Evolutionary conservation across 305 asterid genomes (phyloP), one percentile per base, ranked within the genome.

Genomic region (Solanum aculeatissimum): DNA sequence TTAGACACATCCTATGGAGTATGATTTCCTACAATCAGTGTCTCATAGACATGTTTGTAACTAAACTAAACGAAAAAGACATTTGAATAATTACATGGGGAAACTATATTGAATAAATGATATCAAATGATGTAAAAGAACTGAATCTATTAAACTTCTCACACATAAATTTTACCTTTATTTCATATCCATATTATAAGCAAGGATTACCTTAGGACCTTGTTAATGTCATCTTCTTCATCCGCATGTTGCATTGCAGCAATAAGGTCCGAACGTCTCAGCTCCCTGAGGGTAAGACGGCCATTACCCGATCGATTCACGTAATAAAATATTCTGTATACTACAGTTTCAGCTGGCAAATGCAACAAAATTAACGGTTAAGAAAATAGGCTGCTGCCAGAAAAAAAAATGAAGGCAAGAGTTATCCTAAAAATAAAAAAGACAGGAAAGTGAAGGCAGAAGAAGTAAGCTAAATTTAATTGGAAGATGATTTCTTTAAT

Each of bases 181-280:
- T 13, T 72, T 23, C 58, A 7, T 13, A 57, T 7, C 57, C 80
- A 72, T 53, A 29, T 53, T 18, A 77, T 29, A 38, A 84, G 55
- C 42, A 27, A 23, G 83, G 58, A 65, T 72, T 91, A 95, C 99
- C 99, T 91, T 92, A 96, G 90, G 80, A 96, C 98, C 93, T 96
- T 95, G 92, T 96, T 96, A 82, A 96, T 95, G 87, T 96, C 99
- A 90, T 96, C 99, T 91, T 96, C 99, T 88, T 96, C 99, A 88
- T 96, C 99, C 60, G 97, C 99, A 92, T 96, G 98, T 90, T 93
- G 98, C 99, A 96, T 96, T 81, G 99, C 96, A 86, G 93, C 89
- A 87, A 95, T 89, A 86, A 96, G 92, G 90, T 94, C 93, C 18
- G 98, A 94, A 81, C 92, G 96, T 89, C 91, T 96, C 87, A 96